phyloP scores from a whole-genome alignment of 495 filamentous ascomycete species.

The Penicillium verhagenii region DNA sequence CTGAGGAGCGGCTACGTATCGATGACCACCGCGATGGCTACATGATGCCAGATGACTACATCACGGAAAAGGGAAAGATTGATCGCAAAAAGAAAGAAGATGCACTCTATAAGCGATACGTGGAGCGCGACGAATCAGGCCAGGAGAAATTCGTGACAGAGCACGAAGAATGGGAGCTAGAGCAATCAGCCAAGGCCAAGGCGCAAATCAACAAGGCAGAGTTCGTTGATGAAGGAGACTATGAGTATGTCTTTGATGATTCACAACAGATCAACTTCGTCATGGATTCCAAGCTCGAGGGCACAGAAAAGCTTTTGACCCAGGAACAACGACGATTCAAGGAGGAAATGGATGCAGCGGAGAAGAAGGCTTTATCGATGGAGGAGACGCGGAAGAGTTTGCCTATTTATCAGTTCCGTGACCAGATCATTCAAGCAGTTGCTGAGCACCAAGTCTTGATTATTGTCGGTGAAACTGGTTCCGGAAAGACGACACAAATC shows the following conservation, averaged over 20 bases:
- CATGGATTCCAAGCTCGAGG: conserved; percentile 67
- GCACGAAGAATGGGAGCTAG: conserved; percentile 92
- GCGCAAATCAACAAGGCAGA: conserved; percentile 77
- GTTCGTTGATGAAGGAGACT: conserved; percentile 79
- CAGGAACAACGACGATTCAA: conserved; percentile 77
- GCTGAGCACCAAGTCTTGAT: conserved; percentile 79
- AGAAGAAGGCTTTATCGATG: conserved; percentile 80
- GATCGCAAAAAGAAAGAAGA: conserved; percentile 88
- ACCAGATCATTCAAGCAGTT: conserved; percentile 73
- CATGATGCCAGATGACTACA: conserved; percentile 90
- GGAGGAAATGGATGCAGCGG: conserved; percentile 79
- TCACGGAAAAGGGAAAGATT: conserved; percentile 88
- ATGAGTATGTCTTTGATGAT: conserved; percentile 93
- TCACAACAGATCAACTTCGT: conserved; percentile 85
- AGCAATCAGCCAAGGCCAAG: conserved; percentile 87
- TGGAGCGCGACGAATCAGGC: conserved; percentile 83
- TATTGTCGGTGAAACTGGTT: conserved; percentile 77
- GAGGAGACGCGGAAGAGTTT: conserved; percentile 89
- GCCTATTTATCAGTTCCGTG: conserved; percentile 83
- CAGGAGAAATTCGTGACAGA: conserved; percentile 91
- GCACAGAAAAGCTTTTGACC: conserved; percentile 64
- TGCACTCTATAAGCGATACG: conserved; percentile 85
- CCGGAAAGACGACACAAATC: conserved; percentile 86
- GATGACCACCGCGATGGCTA: conserved; percentile 94
- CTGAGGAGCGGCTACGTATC: conserved; percentile 83